Evolutionary conservation across 2,329 filamentous ascomycete genomes (phyloP).

Genomic region (Fonsecaea multimorphosa): DNA sequence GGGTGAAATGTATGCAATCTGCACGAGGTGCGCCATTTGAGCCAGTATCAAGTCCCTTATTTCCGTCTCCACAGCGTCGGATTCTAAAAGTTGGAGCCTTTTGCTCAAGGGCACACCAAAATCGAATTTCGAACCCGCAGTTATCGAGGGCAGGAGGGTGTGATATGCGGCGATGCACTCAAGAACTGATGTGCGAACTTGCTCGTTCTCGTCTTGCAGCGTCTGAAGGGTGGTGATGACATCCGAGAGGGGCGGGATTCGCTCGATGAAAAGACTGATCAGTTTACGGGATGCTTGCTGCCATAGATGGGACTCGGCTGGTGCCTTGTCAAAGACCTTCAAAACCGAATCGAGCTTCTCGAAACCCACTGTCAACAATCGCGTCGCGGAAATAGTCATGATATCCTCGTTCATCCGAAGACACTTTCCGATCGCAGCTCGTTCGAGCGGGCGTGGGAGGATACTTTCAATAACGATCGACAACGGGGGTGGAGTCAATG

Average conservation of each 20-base stretch:
- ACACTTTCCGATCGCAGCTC: constrained; percentile 79
- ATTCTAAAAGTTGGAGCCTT: constrained; percentile 67
- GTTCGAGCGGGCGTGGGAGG: constrained; percentile 79
- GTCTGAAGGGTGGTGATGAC: constrained; percentile 75
- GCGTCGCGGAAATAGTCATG: constrained; percentile 81
- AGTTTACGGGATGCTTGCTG: constrained; percentile 70
- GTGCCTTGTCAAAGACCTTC: constrained; percentile 62
- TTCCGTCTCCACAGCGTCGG: constrained; percentile 51
- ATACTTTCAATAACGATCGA: constrained; percentile 83
- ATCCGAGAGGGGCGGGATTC: constrained; percentile 82
- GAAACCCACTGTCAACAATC: constrained; percentile 78
- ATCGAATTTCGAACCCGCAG: constrained; percentile 85
- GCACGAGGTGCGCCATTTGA: constrained; percentile 80
- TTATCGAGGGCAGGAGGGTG: constrained; percentile 76
- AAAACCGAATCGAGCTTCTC: constrained; percentile 74
- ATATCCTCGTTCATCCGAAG: constrained; percentile 78
- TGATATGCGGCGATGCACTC: constrained; percentile 85
- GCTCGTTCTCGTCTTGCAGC: constrained; percentile 69
- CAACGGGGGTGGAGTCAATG: constrained; percentile 74
- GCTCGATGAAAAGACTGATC: constrained; percentile 74
- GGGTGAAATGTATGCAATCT: constrained; percentile 78
- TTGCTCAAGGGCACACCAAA: constrained; percentile 77
- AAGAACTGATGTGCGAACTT: constrained; percentile 79
- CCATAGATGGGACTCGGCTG: constrained; percentile 64
- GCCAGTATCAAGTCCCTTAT: constrained; percentile 67